Percentiles rank a stretch among this genome's conserved stretches.
Conservation (phyloP, 1,284 basidiomycete species). For the Cutaneotrichosporon spelunceum region DNA sequence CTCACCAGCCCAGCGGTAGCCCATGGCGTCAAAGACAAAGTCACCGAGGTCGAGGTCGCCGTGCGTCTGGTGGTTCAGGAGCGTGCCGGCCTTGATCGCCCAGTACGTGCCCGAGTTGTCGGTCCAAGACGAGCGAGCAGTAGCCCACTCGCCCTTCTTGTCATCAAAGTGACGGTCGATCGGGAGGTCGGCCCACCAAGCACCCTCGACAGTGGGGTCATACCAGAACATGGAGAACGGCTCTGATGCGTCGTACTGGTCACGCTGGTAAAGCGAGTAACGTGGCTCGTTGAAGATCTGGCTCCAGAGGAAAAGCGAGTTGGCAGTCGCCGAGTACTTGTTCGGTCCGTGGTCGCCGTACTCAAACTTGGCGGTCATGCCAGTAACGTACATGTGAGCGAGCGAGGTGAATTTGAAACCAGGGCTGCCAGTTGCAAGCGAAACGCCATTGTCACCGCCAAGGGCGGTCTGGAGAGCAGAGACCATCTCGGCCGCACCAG, state of each 20-base stretch:
- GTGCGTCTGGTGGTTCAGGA: conserved; percentile 80
- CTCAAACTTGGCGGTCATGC: conserved; percentile 82
- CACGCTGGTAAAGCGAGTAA: conserved; percentile 87
- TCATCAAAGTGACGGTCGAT: conserved; percentile 80
- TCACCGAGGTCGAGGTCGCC: conserved; percentile 90
- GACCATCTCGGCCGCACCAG: conserved; percentile 86
- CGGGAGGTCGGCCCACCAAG: conserved; percentile 82
- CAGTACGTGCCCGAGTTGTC: conserved; percentile 77
- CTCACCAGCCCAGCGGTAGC: conserved; percentile 93
- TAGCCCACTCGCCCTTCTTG: conserved; percentile 72
- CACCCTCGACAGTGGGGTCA: conserved; percentile 72
- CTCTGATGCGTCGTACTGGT: conserved; percentile 81
- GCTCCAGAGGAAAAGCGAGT: conserved; percentile 62
- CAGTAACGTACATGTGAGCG: conserved; percentile 87
- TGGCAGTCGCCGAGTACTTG: conserved; percentile 63
- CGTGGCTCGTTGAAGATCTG: conserved; percentile 64
- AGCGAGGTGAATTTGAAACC: conserved; percentile 71
- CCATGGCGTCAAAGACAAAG: conserved; percentile 92
- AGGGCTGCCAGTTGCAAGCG: conserved; percentile 65
- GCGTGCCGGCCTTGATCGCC: conserved; percentile 79
- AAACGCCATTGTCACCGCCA: conserved; percentile 68
- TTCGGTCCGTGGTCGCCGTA: conserved; percentile 94
- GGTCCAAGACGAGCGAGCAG: conserved; percentile 91
- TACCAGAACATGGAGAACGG: conserved; percentile 99
- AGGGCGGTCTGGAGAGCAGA: conserved; percentile 80